Evolutionary conservation across 495 filamentous ascomycete species (phyloP).

Genomic region (Massariosphaeria phaeospora): DNA sequence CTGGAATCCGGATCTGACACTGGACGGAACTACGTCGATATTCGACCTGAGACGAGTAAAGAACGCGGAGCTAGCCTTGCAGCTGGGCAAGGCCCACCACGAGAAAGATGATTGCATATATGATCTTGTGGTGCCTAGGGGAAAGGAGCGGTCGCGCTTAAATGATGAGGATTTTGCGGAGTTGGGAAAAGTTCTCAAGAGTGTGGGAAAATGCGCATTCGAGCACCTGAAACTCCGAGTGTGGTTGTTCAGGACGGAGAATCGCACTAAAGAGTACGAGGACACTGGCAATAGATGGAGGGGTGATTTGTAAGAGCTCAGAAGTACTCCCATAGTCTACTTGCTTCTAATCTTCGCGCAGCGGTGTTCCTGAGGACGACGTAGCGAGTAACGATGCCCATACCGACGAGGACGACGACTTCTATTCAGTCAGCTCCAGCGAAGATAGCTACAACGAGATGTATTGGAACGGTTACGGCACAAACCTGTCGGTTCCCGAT

Average conservation of each 20-base stretch:
- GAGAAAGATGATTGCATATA: neutral
- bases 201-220: neutral
- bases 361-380: neutral
- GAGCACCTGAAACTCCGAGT: neutral
- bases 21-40: neutral
- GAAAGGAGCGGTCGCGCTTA: neutral
- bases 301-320: neutral
- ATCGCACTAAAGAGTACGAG: neutral
- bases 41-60: neutral
- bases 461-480: neutral
- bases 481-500: neutral
- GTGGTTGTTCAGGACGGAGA: neutral
- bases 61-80: neutral
- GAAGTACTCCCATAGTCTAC: neutral
- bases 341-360: neutral
- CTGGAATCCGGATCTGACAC: neutral
- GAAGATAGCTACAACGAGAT: neutral
- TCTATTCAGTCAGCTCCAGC: neutral
- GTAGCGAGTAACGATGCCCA: neutral
- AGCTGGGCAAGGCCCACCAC: neutral
- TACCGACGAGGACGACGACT: neutral
- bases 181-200: neutral
- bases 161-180: neutral
- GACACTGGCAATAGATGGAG: neutral
- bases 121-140: neutral